Evolutionary conservation across 2,329 filamentous ascomycete species (phyloP), one percentile per base, ranked within the genome.

Genomic region (Pestalotiopsis sp.): DNA sequence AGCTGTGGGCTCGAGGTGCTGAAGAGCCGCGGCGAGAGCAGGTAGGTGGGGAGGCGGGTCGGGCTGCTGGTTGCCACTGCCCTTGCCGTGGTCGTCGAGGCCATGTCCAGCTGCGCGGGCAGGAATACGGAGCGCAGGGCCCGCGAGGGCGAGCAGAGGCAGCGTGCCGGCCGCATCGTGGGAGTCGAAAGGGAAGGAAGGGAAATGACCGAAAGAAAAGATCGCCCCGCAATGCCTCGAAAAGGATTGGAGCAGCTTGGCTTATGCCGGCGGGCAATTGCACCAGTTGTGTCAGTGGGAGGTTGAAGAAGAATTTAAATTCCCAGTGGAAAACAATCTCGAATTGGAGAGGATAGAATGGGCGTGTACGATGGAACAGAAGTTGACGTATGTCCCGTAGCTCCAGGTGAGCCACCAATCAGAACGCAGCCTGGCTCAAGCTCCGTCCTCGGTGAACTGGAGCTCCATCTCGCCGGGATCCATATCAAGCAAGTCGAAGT

Each of bases 81-180:
- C 68, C 62, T 72, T 69, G 56, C 56, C 60, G 63, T 66, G 64
- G 45, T 74, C 68, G 64, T 72, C 69, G 36, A 17, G 3, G 60
- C 60, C 59, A 36, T 39, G n/a, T 38, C 45, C 17, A 39, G 31
- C 56, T 39, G 74, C 71, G 67, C 76, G 68, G 61, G 77, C 69
- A 78, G 69, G 62, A 78, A 71, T 20, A 75, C 72, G 36, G 74
- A 72, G 41, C 73, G 75, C 2, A 78, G 71, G 45, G 76, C 76
- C 70, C 72, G 72, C 60, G 75, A 73, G 20, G 76, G 75, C 9
- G 76, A 74, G 59, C 73, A 69, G 66, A 76, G 70, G 41, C 68
- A 74, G 49, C 66, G 70, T 31, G 67, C 68, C 36, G 73, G 74
- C n/a, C 69, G 74, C 76, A 78, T 78, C 17, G 62, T 31, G 41